A percentile compares a stretch with the other conserved stretches of the same genome.
phyloP scores from a whole-genome alignment of 164 flowering plant species.

The Aristolochia contorta region DNA sequence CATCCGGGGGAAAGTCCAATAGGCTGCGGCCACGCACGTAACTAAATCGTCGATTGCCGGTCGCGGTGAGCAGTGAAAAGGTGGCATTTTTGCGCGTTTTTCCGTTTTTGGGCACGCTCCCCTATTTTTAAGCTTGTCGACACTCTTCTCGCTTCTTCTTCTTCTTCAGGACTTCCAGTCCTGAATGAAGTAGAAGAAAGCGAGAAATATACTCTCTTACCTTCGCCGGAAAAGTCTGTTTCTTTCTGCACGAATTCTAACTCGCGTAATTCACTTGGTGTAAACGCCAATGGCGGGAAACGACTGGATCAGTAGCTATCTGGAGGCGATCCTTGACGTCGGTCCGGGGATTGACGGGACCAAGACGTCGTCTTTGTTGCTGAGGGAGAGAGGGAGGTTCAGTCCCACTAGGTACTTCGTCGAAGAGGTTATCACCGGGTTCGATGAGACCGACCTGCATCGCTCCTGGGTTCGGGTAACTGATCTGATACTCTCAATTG shows the following conservation, averaged over 20 bases:
- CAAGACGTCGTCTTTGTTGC: constrained; percentile 55
- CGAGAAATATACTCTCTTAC: neutral
- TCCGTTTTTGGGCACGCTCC: neutral
- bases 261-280: neutral
- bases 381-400: constrained; percentile 89
- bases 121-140: neutral
- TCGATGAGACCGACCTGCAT: constrained; percentile 96
- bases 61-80: too few relatives aligned
- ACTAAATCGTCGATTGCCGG: too few relatives aligned
- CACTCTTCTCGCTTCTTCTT: neutral
- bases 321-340: constrained; percentile 92
- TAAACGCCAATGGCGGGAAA: constrained; percentile 75
- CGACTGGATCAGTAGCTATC: constrained; percentile 96
- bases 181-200: too few relatives aligned
- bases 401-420: constrained; percentile 96
- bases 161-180: neutral
- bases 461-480: constrained; percentile 68
- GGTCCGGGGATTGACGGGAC: constrained; percentile 62
- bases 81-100: neutral
- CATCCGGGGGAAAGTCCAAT: too few relatives aligned
- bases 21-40: neutral
- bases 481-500: neutral
- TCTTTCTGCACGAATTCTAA: neutral
- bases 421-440: constrained; percentile 92
- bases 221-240: neutral